These are phyloP conservation scores for Malassezia arunalokei DNA, from an alignment of 1,284 basidiomycete genomes.

Conservation along the genomic window DNA sequence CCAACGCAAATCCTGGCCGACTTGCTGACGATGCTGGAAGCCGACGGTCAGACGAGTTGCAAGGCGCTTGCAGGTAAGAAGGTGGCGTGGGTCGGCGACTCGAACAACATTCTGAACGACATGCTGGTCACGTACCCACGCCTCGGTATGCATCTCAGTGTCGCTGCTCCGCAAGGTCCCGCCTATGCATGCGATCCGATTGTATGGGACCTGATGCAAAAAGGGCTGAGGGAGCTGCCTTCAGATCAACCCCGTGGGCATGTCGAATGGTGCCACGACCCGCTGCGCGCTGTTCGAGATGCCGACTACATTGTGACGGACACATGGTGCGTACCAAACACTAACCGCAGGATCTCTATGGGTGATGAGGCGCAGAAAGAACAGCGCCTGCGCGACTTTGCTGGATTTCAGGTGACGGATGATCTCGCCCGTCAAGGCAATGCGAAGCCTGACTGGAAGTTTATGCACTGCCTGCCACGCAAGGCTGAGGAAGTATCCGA, in stretches of 20 bases:
- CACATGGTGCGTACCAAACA: slow-evolving; percentile 23
- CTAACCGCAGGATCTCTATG: slow-evolving; percentile 69
- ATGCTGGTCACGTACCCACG: slow-evolving; percentile 90
- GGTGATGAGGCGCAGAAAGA: slow-evolving; percentile 89
- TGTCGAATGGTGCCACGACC: slow-evolving; percentile 66
- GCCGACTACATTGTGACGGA: slow-evolving; percentile 83
- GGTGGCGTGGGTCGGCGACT: slow-evolving; percentile 79
- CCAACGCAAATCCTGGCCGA: slow-evolving; percentile 92
- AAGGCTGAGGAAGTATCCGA: slow-evolving; percentile 67
- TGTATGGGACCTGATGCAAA: slow-evolving; percentile 54
- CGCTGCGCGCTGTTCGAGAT: slow-evolving; percentile 70
- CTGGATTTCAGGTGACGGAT: slow-evolving; percentile 89
- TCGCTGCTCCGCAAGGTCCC: slow-evolving; percentile 63
- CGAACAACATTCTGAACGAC: slow-evolving; percentile 90
- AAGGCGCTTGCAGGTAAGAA: slow-evolving; percentile 42
- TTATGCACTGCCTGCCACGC: slow-evolving; percentile 88
- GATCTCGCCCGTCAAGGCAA: slow-evolving; percentile 53
- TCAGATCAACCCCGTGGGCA: slow-evolving; percentile 46
- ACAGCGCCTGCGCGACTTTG: slow-evolving; percentile 73
- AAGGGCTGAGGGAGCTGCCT: slow-evolving; percentile 37
- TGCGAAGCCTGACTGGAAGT: slow-evolving; percentile 80
- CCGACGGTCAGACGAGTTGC: slow-evolving; percentile 32
- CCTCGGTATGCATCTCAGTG: slow-evolving; percentile 70
- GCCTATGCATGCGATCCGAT: slow-evolving; percentile 62
- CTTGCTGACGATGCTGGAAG: slow-evolving; percentile 73